phyloP scores from a whole-genome alignment of 2,329 filamentous ascomycete species.

The Harringtonia aguacate region DNA sequence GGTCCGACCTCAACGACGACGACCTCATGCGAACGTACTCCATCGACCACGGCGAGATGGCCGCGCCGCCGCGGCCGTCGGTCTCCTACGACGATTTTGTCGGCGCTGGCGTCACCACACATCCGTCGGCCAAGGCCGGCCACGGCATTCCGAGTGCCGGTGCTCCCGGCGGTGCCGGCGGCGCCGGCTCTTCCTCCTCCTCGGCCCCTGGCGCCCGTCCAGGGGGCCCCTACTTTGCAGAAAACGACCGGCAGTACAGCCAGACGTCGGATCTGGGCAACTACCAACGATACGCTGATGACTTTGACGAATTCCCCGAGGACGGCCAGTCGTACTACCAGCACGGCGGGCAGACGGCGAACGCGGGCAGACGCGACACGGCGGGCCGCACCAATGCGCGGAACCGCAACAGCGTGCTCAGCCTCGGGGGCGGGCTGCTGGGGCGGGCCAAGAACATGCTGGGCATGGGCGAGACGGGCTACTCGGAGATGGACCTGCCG shows the following conservation, averaged over 20 bases:
- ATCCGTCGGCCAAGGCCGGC: constrained; percentile 30
- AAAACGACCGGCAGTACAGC: constrained; percentile 39
- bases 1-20: constrained; percentile 59
- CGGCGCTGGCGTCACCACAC: constrained; percentile 48
- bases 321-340: constrained; percentile 80
- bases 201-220: constrained; percentile 13
- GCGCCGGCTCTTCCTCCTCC: constrained; percentile 15
- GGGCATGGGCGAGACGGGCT: constrained; percentile 67
- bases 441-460: constrained; percentile 84
- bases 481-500: constrained; percentile 97
- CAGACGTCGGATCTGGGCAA: constrained; percentile 79
- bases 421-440: constrained; percentile 75
- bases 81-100: constrained; percentile 94
- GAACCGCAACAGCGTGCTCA: constrained; percentile 81
- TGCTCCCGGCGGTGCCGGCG: constrained; percentile 4
- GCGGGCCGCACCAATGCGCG: constrained; percentile 44
- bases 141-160: constrained; percentile 9
- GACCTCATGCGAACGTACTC: constrained; percentile 67
- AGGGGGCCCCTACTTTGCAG: constrained; percentile 31
- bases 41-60: constrained; percentile 44
- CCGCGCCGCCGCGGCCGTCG: constrained; percentile 61
- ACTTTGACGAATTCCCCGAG: constrained; percentile 70
- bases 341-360: constrained; percentile 51
- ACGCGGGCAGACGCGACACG: constrained; percentile 22
- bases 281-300: constrained; percentile 83